Evolutionary conservation across 2,329 filamentous ascomycete genomes (phyloP).

Genomic region (Akanthomyces lecanii): DNA sequence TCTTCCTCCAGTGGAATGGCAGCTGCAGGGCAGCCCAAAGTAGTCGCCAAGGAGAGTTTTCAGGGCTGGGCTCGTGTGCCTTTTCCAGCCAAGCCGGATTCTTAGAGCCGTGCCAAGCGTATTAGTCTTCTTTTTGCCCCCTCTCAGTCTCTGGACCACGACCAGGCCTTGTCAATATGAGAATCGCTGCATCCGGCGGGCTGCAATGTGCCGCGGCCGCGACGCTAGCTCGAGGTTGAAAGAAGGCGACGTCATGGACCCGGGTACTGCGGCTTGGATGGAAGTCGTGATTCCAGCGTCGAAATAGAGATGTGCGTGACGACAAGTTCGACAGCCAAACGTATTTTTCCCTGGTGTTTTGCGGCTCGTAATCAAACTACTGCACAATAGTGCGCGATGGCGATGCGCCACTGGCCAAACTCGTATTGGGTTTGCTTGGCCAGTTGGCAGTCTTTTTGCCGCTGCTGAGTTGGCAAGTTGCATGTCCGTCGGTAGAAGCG

Average conservation of each 20-base stretch:
- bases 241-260: conserved; percentile 2
- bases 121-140: background rate
- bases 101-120: background rate
- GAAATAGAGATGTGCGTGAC: background rate
- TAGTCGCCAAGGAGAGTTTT: background rate
- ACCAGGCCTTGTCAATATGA: background rate
- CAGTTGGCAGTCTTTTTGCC: background rate
- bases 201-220: background rate
- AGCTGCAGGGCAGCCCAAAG: background rate
- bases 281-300: background rate
- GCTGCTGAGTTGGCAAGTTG: background rate
- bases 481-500: background rate
- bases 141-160: background rate
- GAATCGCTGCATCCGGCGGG: background rate
- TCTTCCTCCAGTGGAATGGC: background rate
- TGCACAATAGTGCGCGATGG: background rate
- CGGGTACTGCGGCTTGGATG: background rate
- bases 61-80: background rate
- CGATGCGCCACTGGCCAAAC: background rate
- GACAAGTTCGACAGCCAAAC: background rate
- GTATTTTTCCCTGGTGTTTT: background rate
- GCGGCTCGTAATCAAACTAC: background rate
- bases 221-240: background rate
- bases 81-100: conserved; percentile 1
- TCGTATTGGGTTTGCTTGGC: background rate